Conservation (phyloP, 345 rosid genomes). For the Geranium brycei region DNA sequence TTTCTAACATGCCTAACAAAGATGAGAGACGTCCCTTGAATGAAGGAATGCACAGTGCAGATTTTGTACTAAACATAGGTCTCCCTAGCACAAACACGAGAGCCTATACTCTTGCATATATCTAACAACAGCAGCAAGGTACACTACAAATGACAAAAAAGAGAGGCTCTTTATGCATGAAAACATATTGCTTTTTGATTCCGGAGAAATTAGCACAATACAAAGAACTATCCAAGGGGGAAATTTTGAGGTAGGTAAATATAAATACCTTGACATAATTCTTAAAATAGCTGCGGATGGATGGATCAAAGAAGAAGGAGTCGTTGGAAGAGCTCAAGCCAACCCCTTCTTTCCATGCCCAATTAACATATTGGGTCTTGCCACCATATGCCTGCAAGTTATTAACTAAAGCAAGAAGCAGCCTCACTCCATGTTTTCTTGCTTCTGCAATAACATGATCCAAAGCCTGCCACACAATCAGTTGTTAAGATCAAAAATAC, state of each 20-base stretch:
- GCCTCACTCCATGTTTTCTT: constrained; percentile 47
- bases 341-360: constrained; percentile 98
- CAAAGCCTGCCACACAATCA: constrained; percentile 52
- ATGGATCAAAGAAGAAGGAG: constrained; percentile 93
- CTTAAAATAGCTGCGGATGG: constrained; percentile 78
- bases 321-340: constrained; percentile 88
- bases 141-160: too few species aligned
- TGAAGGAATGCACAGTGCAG: too few species aligned
- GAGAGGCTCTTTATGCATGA: too few species aligned
- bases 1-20: too few species aligned
- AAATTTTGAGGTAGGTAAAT: constrained; percentile 4
- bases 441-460: constrained; percentile 93
- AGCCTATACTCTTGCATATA: too few species aligned
- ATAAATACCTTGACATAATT: constrained; percentile 45
- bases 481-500: constrained; percentile 1
- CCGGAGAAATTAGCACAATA: background rate
- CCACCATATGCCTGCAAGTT: constrained; percentile 89
- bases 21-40: too few species aligned
- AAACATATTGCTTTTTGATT: too few species aligned
- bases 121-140: too few species aligned
- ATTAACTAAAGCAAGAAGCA: constrained; percentile 78
- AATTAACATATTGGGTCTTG: constrained; percentile 83
- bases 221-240: background rate
- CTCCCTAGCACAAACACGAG: background rate
- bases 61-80: background rate